Conservation (phyloP, 805 yeast genomes). For the Kodamaea laetipori region DNA sequence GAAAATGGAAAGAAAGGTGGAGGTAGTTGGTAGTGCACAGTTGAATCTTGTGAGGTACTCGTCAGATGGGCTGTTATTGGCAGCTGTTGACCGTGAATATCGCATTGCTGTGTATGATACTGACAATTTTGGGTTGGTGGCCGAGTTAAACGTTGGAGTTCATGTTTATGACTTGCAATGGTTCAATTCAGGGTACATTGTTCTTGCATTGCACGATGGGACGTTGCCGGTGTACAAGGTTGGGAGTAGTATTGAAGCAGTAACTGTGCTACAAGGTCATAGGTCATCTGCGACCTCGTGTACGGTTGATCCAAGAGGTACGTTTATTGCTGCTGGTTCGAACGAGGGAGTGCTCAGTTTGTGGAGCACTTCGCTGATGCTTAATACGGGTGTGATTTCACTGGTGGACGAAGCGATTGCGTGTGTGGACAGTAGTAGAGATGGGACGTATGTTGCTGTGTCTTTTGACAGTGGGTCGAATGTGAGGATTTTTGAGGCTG, state of each 20-base stretch:
- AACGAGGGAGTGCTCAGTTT: slow-evolving; percentile 57
- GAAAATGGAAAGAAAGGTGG: slow-evolving; percentile 30
- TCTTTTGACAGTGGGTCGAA: slow-evolving; percentile 47
- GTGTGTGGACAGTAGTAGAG: slow-evolving; percentile 42
- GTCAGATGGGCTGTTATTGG: slow-evolving; percentile 48
- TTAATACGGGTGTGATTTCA: slow-evolving; percentile 37
- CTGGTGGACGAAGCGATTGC: slow-evolving; percentile 46
- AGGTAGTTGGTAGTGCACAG: slow-evolving; percentile 22
- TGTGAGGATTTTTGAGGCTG: slow-evolving; percentile 41
- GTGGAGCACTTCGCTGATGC: slow-evolving; percentile 48
- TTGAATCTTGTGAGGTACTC: slow-evolving; percentile 37
- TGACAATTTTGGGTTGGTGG: slow-evolving; percentile 29
- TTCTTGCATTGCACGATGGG: slow-evolving; percentile 52
- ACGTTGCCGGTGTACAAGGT: slow-evolving; percentile 29
- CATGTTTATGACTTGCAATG: slow-evolving; percentile 46
- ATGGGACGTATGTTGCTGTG: slow-evolving; percentile 48
- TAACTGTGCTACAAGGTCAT: slow-evolving; percentile 40
- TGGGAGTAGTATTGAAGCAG: slow-evolving; percentile 4
- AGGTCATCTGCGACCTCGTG: slow-evolving; percentile 51
- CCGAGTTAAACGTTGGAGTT: slow-evolving; percentile 25
- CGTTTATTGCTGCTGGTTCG: slow-evolving; percentile 53
- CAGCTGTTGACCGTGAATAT: slow-evolving; percentile 45
- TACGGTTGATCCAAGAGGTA: slow-evolving; percentile 55
- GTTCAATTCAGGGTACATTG: slow-evolving; percentile 42
- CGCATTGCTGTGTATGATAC: slow-evolving; percentile 39